A percentile compares a stretch with the other conserved stretches of the same genome.
phyloP scores from a whole-genome alignment of 1,139 yeast species.

The Hansenula sp. region DNA sequence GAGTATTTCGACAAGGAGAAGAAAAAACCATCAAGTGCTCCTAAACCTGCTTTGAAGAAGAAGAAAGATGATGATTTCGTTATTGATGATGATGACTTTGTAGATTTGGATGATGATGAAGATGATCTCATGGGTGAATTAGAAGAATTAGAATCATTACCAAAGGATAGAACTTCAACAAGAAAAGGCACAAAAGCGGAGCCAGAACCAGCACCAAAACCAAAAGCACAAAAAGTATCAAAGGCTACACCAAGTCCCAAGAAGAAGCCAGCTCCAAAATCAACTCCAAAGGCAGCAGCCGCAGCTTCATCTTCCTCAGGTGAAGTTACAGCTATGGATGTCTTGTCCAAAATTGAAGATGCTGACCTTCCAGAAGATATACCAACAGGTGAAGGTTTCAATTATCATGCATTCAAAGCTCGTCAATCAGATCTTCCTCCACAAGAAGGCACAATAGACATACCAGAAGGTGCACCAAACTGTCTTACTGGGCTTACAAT shows the following conservation, averaged over 20 bases:
- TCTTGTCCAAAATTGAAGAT: slow-evolving; percentile 61
- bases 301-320: slow-evolving; percentile 1
- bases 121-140: background rate
- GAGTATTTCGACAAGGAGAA: background rate
- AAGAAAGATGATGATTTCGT: slow-evolving; percentile 3
- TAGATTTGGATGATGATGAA: slow-evolving; percentile 13
- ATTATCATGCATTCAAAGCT: slow-evolving; percentile 49
- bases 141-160: slow-evolving; percentile 3
- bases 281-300: slow-evolving; percentile 7
- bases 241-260: slow-evolving; percentile 5
- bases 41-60: slow-evolving; percentile 3
- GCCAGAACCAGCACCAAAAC: slow-evolving; percentile 2
- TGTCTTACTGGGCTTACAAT: slow-evolving; percentile 85
- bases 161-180: slow-evolving; percentile 4
- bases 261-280: slow-evolving; percentile 6
- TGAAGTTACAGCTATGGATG: slow-evolving; percentile 41
- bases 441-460: slow-evolving; percentile 28
- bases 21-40: background rate
- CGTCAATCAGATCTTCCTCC: slow-evolving; percentile 34
- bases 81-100: slow-evolving; percentile 8
- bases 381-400: slow-evolving; percentile 44
- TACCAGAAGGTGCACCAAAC: slow-evolving; percentile 77
- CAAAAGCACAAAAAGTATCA: slow-evolving; percentile 2
- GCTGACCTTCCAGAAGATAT: slow-evolving; percentile 60
- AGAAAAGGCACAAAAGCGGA: slow-evolving; percentile 1